Evolutionary conservation across 345 rosid species (phyloP).

Genomic region (Punica granatum): DNA sequence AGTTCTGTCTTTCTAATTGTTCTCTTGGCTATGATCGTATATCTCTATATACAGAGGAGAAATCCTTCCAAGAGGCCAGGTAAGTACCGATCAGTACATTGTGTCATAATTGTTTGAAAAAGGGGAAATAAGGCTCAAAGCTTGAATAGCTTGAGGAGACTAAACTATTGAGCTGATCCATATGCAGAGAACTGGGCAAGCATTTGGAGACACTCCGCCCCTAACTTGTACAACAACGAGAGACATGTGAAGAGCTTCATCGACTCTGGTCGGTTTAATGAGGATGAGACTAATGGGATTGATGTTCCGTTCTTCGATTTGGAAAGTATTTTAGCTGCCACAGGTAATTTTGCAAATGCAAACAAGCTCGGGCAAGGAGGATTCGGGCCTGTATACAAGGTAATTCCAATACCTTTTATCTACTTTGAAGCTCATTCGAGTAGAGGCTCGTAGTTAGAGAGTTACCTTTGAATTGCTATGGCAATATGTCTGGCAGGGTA

Average conservation of each 20-base stretch:
- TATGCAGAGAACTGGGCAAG: constrained; percentile 22
- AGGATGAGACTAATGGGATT: constrained; percentile 37
- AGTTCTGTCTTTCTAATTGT: constrained; percentile 26
- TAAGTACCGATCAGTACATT: constrained; percentile 5
- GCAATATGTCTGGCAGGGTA: constrained; percentile 25
- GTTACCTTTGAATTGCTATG: background rate
- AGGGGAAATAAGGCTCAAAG: background rate
- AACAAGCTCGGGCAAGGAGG: constrained; percentile 78
- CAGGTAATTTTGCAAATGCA: constrained; percentile 47
- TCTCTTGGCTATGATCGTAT: constrained; percentile 28
- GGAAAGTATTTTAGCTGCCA: constrained; percentile 53
- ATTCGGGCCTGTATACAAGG: constrained; percentile 75
- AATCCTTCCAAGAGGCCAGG: constrained; percentile 25
- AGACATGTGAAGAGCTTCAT: constrained; percentile 44
- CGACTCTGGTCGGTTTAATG: constrained; percentile 36
- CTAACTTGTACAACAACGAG: constrained; percentile 34
- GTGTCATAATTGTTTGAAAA: background rate
- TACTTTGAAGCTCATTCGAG: background rate
- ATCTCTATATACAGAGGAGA: constrained; percentile 31
- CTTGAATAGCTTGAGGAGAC: background rate
- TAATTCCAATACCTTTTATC: background rate
- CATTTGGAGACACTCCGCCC: constrained; percentile 25
- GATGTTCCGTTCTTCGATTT: constrained; percentile 49
- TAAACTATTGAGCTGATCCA: background rate
- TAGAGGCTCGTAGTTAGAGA: background rate